Evolutionary conservation across 2,329 filamentous ascomycete genomes (phyloP), one percentile per base, ranked within the genome.

Genomic region (Tricladium varicosporioides): DNA sequence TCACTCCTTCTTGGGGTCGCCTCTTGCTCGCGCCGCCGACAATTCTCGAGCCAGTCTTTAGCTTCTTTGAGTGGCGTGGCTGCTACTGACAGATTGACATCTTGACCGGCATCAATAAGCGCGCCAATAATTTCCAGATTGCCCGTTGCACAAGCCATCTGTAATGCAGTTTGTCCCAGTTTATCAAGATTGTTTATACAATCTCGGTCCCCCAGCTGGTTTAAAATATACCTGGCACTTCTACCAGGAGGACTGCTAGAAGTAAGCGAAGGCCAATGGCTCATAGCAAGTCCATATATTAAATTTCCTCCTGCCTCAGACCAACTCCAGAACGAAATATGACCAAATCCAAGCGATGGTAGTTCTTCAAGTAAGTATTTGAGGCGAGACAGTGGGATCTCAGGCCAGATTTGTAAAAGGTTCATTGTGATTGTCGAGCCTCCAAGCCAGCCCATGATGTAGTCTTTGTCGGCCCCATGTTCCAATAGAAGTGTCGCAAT

Each of bases 281-380:
- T 51, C n/a, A 40, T 18, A 42, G 48, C 32, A 5, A 51, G 19
- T 13, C 32, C 48, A 31, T 51, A 51, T 13, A 51, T 32, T 5
- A 51, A 11, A 42, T 51, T 51, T 11, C 48, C 48, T 5, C 33
- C 48, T 2, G 48, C 48, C 2, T 33, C 48, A n/a, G 48, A 33
- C 48, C 32, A 42, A 15, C 32, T 33, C 32, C 15, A 18, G 15
- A 51, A 51, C 5, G 14, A 42, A 10, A 51, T 33, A 42, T 51
- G 48, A 11, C 48, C 48, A 27, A 16, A 51, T 51, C 48, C 48
- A 19, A 51, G 31, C 10, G 32, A 32, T 11, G 48, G 48, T 18
- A 51, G 15, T 11, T 51, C 48, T 42, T 51, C 48, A 11, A 51
- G n/a, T 5, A 51, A n/a, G 16, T 42, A 51, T 19, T 43, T 51